Percentiles rank a stretch among this genome's conserved stretches.
Evolutionary conservation across 495 filamentous ascomycete species (phyloP).

Genomic region (Trichoderma orchidacearum): DNA sequence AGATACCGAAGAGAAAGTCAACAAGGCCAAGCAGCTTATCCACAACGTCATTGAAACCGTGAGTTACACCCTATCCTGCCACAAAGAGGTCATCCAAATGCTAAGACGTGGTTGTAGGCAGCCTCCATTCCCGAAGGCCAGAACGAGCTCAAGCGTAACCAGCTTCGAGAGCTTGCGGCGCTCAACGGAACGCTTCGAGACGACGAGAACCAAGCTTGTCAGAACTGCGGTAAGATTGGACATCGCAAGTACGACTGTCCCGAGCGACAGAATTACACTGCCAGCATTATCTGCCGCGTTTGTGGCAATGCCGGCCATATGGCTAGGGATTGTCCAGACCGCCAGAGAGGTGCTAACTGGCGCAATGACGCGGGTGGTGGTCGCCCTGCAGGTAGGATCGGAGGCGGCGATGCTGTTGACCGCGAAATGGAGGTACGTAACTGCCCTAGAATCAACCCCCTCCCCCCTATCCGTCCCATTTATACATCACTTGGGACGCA

Average conservation of each 20-base stretch:
- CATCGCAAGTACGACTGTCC: constrained; percentile 99
- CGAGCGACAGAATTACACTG: constrained; percentile 92
- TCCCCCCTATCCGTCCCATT: too few species aligned
- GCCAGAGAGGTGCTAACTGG: constrained; percentile 81
- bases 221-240: constrained; percentile 98
- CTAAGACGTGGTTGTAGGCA: constrained; percentile 44
- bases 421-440: constrained; percentile 79
- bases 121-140: constrained; percentile 97
- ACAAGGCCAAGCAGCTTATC: constrained; percentile 93
- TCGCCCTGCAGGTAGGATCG: constrained; percentile 45
- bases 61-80: constrained; percentile 30
- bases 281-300: constrained; percentile 97
- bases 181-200: constrained; percentile 97
- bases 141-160: constrained; percentile 95
- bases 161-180: constrained; percentile 90
- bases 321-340: constrained; percentile 61
- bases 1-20: constrained; percentile 95
- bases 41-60: constrained; percentile 97
- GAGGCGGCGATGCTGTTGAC: constrained; percentile 74
- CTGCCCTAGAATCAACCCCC: neutral
- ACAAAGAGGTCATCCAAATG: neutral
- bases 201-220: constrained; percentile 97
- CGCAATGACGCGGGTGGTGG: constrained; percentile 53
- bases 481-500: neutral
- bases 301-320: constrained; percentile 51